phyloP scores from a whole-genome alignment of 73 alveolate genomes.

The Symbiodinium pilosum region DNA sequence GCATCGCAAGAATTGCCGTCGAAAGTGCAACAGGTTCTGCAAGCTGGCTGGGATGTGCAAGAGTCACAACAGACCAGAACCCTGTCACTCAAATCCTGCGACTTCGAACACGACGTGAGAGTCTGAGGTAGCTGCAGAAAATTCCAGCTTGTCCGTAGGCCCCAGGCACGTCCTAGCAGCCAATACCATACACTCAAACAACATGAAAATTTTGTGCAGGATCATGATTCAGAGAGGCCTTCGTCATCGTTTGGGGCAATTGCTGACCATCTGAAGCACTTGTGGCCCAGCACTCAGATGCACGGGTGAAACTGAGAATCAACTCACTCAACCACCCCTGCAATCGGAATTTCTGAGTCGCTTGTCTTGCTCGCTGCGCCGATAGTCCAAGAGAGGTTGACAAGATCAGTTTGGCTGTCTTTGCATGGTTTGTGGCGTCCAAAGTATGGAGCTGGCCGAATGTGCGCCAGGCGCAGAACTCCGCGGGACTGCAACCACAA shows the following conservation, averaged over 20 bases:
- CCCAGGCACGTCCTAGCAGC: constrained; percentile 45
- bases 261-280: too few relatives aligned
- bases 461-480: not conserved
- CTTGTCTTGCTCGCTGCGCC: not conserved
- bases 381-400: not conserved
- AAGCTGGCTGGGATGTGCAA: not conserved
- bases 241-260: too few relatives aligned
- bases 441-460: not conserved
- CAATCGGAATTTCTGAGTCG: too few relatives aligned
- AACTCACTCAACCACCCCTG: too few relatives aligned
- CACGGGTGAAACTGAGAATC: too few relatives aligned
- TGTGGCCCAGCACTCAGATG: too few relatives aligned
- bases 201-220: too few relatives aligned
- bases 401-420: not conserved
- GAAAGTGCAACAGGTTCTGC: not conserved
- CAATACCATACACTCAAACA: too few relatives aligned
- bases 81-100: not conserved
- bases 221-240: too few relatives aligned
- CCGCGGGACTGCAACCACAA: not conserved
- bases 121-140: constrained; percentile 1
- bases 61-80: not conserved
- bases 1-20: too few relatives aligned
- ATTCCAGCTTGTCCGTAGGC: constrained; percentile 57
- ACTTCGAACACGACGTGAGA: not conserved
- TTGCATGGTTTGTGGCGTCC: not conserved